These are phyloP conservation scores for Ogataea ramenticola DNA, from an alignment of 805 yeast species.

Conservation along the genomic window DNA sequence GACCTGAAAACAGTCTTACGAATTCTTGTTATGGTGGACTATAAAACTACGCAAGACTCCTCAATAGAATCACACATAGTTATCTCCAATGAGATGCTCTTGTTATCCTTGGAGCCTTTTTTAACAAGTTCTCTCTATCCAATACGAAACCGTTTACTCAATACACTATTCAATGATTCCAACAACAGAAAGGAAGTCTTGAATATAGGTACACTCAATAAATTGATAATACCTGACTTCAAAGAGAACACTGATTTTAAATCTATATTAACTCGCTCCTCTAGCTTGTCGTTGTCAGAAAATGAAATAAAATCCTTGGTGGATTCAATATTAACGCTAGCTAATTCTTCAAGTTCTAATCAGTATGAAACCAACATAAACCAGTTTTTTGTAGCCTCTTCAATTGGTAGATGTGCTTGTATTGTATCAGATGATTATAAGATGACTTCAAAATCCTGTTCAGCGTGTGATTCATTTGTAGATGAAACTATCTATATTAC, in stretches of 20 bases:
- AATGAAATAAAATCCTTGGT: too few species aligned
- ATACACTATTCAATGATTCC: not conserved
- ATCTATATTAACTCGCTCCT: too few species aligned
- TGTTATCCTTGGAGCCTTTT: not conserved
- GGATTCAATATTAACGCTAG: conserved; percentile 20
- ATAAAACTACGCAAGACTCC: not conserved
- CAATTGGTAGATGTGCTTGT: conserved; percentile 38
- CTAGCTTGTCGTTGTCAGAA: too few species aligned
- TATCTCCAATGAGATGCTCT: conserved; percentile 4
- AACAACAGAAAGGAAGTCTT: not conserved
- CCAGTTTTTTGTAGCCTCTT: conserved; percentile 1
- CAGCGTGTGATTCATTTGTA: conserved; percentile 26
- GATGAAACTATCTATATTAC: conserved; percentile 8
- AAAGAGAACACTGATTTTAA: too few species aligned
- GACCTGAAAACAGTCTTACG: conserved; percentile 16
- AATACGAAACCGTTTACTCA: not conserved
- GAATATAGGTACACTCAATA: too few species aligned
- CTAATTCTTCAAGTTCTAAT: conserved; percentile 10
- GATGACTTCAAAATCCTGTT: conserved; percentile 25
- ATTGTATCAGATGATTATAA: conserved; percentile 31
- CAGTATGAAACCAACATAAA: not conserved
- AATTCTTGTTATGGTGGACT: conserved; percentile 4
- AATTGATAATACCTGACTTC: too few species aligned
- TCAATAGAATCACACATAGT: too few species aligned
- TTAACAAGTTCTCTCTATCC: not conserved